Evolutionary conservation across 208 protist genomes (phyloP), one percentile per base, ranked within the genome.

Genomic region (Trichomonas tenax): DNA sequence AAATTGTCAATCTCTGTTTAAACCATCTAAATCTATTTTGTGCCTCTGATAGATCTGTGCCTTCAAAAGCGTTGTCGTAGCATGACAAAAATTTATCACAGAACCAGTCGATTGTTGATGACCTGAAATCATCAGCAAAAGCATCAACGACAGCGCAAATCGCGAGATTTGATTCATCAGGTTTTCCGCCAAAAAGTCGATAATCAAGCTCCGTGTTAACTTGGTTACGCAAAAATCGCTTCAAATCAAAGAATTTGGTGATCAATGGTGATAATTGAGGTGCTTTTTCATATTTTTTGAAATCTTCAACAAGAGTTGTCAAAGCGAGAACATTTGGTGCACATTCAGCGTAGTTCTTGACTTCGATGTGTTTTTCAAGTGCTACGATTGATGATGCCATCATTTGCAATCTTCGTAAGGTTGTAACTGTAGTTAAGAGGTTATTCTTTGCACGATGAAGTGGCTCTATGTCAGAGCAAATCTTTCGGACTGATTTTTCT

Each of bases 361-460:
- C 9, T 23, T 45, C 4, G n/a, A 90, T 90, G 17, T 96, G 31
- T 23, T 26, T 44, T 96, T 96, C 49, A 38, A 96, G 49, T n/a
- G 48, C 17, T 72, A 4, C n/a, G 0, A 96, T 44, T 81, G 48
- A 38, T 23, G 48, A 81, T 72, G 36, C 15, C 44, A 96, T 41
- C 89, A 96, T 96, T 51, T 96, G 89, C 0, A 96, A n/a, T 44
- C 49, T 63, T 63, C 49, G 14, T 26, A 96, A 38, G 38, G 89
- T 96, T 17, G 89, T 96, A n/a, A 96, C 49, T 11, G 48, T 72
- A 31, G 49, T 34, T 17, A 45, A 31, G 11, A 96, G 36, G 44
- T 96, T 96, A 14, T 72, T 96, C 26, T 96, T 96, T 9, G 48
- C 45, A 72, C 51, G 48, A 96, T 96, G 41, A 38, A 96, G 36